phyloP scores from a whole-genome alignment of 768 basidiomycete genomes.

The Clitopilus passeckerianus region DNA sequence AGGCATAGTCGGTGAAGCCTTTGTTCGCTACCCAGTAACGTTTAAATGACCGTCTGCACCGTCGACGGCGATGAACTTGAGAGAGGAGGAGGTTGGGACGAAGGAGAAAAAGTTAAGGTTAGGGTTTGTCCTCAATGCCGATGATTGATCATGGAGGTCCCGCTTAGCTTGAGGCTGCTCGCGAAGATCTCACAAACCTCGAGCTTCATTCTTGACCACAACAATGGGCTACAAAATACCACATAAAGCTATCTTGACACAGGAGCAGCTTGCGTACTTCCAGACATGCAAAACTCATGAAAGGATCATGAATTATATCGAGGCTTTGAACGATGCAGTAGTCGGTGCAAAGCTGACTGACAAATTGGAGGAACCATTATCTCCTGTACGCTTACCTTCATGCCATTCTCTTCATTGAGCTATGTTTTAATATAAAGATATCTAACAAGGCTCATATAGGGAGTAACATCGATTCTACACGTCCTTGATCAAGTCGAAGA shows the following conservation, averaged over 20 bases:
- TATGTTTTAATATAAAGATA: neutral
- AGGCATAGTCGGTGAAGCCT: conserved; percentile 36
- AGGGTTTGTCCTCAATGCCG: conserved; percentile 2
- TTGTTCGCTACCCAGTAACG: neutral
- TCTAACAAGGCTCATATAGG: conserved; percentile 34
- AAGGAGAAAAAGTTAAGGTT: conserved; percentile 6
- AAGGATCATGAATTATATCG: conserved; percentile 65
- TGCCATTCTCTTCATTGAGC: neutral
- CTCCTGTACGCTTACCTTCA: conserved; percentile 45
- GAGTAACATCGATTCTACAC: conserved; percentile 52
- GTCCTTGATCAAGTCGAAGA: conserved; percentile 65
- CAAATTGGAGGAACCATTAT: conserved; percentile 36
- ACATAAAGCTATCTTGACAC: conserved; percentile 70
- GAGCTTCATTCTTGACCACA: neutral
- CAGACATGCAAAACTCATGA: conserved; percentile 67
- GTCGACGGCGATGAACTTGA: neutral
- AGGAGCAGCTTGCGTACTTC: conserved; percentile 78
- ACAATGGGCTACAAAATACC: conserved; percentile 44
- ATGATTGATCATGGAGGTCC: neutral
- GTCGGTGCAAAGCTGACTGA: conserved; percentile 74
- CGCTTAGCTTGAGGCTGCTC: neutral
- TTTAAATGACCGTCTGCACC: neutral
- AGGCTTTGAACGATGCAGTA: conserved; percentile 69
- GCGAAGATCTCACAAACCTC: neutral
- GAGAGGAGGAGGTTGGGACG: neutral